Conservation (phyloP, 768 basidiomycete genomes). For the Paxillus rubicundulus region DNA sequence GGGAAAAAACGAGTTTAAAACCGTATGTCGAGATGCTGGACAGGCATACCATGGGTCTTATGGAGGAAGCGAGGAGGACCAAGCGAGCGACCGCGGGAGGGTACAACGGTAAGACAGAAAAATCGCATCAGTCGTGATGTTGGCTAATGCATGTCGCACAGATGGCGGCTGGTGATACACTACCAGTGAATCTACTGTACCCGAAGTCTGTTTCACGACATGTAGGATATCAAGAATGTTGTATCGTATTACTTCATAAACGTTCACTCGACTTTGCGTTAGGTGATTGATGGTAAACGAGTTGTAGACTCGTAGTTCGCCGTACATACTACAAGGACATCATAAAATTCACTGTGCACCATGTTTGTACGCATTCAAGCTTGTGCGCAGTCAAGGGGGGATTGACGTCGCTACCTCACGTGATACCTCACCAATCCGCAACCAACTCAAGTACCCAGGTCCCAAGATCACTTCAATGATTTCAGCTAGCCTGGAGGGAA, state of each 20-base stretch:
- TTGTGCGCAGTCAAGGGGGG: no score
- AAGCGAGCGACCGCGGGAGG: constrained; percentile 11
- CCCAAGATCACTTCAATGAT: no score
- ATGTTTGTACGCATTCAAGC: no score
- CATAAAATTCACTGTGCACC: no score
- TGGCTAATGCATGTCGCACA: constrained; percentile 3
- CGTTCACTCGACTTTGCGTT: no score
- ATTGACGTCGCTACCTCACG: no score
- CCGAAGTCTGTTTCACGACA: not conserved
- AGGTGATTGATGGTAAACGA: no score
- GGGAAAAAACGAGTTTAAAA: constrained; percentile 84
- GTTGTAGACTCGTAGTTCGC: no score
- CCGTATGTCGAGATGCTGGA: constrained; percentile 91
- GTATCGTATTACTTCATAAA: not conserved
- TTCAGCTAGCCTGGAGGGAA: constrained; percentile 13
- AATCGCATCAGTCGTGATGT: not conserved
- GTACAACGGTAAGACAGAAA: constrained; percentile 14
- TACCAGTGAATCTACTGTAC: not conserved
- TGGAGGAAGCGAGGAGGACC: constrained; percentile 29
- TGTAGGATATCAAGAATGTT: not conserved
- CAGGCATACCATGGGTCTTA: constrained; percentile 47
- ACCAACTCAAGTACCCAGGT: no score
- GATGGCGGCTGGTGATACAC: constrained; percentile 26
- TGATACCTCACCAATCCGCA: no score
- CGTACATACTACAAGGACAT: no score